Evolutionary conservation across 306 rosid species (phyloP).

Genomic region (Astragalus glycyphyllos): DNA sequence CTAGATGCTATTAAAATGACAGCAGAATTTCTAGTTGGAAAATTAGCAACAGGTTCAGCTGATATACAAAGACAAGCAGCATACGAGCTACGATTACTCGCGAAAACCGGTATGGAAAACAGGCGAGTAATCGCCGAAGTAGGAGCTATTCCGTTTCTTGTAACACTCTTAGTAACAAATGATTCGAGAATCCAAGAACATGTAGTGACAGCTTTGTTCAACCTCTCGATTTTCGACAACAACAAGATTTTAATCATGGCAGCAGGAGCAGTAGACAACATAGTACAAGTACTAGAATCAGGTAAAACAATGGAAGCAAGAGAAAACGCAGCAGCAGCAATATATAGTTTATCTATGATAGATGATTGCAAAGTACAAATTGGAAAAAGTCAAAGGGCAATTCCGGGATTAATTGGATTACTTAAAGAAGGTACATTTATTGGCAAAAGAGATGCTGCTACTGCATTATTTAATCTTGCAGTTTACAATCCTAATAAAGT

Average conservation of each 20-base stretch:
- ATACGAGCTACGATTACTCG: constrained; percentile 81
- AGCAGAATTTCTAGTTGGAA: constrained; percentile 91
- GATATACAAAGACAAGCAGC: constrained; percentile 92
- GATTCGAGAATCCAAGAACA: constrained; percentile 93
- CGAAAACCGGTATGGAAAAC: constrained; percentile 80
- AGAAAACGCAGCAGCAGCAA: constrained; percentile 90
- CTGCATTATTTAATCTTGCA: constrained; percentile 78
- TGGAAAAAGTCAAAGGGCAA: constrained; percentile 66
- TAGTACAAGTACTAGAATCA: constrained; percentile 70
- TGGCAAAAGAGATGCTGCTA: constrained; percentile 87
- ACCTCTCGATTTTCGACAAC: constrained; percentile 83
- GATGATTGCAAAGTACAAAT: constrained; percentile 79
- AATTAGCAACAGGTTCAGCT: constrained; percentile 88
- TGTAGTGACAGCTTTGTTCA: constrained; percentile 81
- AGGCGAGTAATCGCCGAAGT: constrained; percentile 85
- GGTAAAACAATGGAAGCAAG: constrained; percentile 90
- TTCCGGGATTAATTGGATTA: constrained; percentile 78
- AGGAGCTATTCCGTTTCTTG: constrained; percentile 89
- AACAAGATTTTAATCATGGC: constrained; percentile 85
- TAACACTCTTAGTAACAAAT: constrained; percentile 63
- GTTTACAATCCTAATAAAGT: constrained; percentile 73
- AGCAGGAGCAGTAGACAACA: constrained; percentile 80
- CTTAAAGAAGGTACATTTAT: constrained; percentile 77
- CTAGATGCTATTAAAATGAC: constrained; percentile 86
- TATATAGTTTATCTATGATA: constrained; percentile 75